Evolutionary conservation across 2,329 filamentous ascomycete genomes (phyloP).

Genomic region (Trichoderma sp.): DNA sequence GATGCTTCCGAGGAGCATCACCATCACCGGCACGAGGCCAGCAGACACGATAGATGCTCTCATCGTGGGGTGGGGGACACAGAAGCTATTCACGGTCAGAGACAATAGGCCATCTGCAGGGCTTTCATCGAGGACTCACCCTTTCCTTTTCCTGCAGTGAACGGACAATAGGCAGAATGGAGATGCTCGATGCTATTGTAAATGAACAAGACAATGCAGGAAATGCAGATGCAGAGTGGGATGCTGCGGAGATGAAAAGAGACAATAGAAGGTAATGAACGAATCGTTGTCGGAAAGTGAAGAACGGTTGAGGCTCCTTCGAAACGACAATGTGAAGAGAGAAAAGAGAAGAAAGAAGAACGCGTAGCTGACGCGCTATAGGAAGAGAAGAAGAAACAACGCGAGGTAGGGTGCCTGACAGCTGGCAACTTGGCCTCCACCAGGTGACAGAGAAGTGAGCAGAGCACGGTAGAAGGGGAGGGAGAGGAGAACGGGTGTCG

Average conservation of each 20-base stretch:
- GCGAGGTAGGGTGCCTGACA: neutral
- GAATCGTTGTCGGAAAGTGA: neutral
- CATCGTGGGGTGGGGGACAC: slow-evolving; percentile 40
- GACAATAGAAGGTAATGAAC: neutral
- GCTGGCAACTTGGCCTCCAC: neutral
- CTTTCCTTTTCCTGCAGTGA: slow-evolving; percentile 7
- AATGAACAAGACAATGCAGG: neutral
- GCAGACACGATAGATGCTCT: slow-evolving; percentile 39
- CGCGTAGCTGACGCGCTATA: slow-evolving; percentile 19
- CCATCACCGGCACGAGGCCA: slow-evolving; percentile 41
- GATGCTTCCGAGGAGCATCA: slow-evolving; percentile 30
- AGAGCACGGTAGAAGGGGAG: neutral
- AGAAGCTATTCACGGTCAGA: slow-evolving; percentile 22
- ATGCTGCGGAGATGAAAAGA: neutral
- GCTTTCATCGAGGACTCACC: slow-evolving; percentile 7
- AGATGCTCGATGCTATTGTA: neutral
- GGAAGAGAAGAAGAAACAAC: slow-evolving; percentile 9
- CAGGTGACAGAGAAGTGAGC: slow-evolving; percentile 24
- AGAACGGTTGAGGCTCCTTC: neutral
- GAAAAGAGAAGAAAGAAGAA: neutral
- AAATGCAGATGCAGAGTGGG: neutral
- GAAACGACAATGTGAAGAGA: neutral
- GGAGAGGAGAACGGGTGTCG: neutral
- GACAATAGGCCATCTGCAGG: slow-evolving; percentile 12
- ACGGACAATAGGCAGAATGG: neutral